Evolutionary conservation across 805 yeast genomes (phyloP), one percentile per base, ranked within the genome.

Genomic region (Maudiozyma bulderi): DNA sequence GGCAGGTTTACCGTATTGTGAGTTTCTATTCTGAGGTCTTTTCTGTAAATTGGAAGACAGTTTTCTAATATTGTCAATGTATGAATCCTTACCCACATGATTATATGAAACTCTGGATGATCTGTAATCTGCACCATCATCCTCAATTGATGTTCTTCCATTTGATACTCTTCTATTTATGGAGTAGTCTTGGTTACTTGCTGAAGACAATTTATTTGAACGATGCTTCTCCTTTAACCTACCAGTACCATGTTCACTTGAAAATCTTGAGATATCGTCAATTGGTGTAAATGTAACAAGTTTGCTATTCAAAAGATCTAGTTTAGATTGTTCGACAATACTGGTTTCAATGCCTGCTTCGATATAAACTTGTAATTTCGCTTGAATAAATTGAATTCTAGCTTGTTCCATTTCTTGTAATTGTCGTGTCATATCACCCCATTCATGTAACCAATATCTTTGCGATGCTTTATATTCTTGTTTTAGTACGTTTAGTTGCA

Each of bases 231-330:
- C 52, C 51, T 57, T 64, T n/a, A 65, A 42, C 46, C 69, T 56
- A 1, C 69, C 69, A 0, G 68, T 65, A n/a, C 69, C 68, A 48
- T 52, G 57, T 43, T 58, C 53, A 44, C 59, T 61, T 9, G 69
- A 61, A 45, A 65, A 64, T n/a, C 54, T 54, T 1, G 61, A 29
- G 9, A 65, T 63, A 47, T 64, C 67, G 46, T 62, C 64, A 34
- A 53, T 52, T 9, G 67, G 56, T 0, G 66, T 62, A 47, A 58
- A 64, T 10, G 54, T 51, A 4, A 51, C 54, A 26, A 64, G 50
- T 33, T 54, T 54, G 45, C 57, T 58, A 9, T 51, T 57, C 8
- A 64, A 49, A 20, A 50, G 33, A 32, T 65, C 66, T 54, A 60
- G 54, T 45, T 56, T 57, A 1, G 61, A 41, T 43, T 62, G 66